These are phyloP conservation scores for Cystobasidiaceae sp. DNA, from an alignment of 1,284 basidiomycete genomes.

Conservation along the genomic window DNA sequence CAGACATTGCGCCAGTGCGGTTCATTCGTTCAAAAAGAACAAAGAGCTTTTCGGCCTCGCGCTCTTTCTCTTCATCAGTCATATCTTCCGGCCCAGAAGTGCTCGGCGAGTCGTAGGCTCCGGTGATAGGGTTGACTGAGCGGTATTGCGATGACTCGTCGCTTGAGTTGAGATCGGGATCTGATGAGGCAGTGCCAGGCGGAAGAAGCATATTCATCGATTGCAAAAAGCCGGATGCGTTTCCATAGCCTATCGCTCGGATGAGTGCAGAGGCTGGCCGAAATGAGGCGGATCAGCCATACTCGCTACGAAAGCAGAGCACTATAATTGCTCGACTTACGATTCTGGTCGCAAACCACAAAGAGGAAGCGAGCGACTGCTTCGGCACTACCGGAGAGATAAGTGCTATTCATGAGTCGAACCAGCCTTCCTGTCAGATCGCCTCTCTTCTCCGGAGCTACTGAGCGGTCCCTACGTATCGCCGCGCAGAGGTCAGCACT, in stretches of 20 bases:
- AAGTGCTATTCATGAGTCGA: constrained; percentile 67
- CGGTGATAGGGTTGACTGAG: constrained; percentile 70
- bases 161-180: too few relatives aligned
- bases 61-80: constrained; percentile 86
- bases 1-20: constrained; percentile 52
- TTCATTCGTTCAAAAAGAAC: constrained; percentile 82
- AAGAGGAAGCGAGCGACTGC: constrained; percentile 79
- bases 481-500: neutral
- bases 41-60: constrained; percentile 82
- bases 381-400: constrained; percentile 64
- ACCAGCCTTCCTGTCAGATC: constrained; percentile 72
- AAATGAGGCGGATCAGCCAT: neutral
- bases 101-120: constrained; percentile 52
- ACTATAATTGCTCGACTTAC: constrained; percentile 56
- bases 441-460: constrained; percentile 62
- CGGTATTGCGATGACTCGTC: too few relatives aligned
- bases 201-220: constrained; percentile 69
- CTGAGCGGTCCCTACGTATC: constrained; percentile 61
- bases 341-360: constrained; percentile 69
- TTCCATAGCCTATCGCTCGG: constrained; percentile 79
- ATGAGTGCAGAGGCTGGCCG: constrained; percentile 66
- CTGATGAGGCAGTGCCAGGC: neutral
- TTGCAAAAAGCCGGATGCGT: constrained; percentile 85
- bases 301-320: too few relatives aligned
- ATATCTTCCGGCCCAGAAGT: constrained; percentile 52